A percentile compares a stretch with the other conserved stretches of the same genome.
phyloP scores from a whole-genome alignment of 164 flowering plant species.

The Chloranthus sessilifolius region DNA sequence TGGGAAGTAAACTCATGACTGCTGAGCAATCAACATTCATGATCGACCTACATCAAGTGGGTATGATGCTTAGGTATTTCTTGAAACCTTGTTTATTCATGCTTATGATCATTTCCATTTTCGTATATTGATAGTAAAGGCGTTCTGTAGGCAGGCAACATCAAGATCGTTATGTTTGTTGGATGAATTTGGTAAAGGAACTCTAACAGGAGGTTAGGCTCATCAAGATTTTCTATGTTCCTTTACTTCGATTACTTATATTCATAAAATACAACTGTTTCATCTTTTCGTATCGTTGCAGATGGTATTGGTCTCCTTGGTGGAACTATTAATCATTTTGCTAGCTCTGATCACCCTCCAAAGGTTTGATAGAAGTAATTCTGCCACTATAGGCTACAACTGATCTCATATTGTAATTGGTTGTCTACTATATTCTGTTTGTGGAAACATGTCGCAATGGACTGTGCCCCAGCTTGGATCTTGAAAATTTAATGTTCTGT shows the following conservation, averaged over 20 bases:
- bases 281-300: conserved; percentile 22
- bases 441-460: no score
- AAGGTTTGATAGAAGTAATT: conserved; percentile 45
- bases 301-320: conserved; percentile 98
- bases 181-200: conserved; percentile 99
- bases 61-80: conserved; percentile 85
- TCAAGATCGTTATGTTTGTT: conserved; percentile 74
- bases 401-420: no score
- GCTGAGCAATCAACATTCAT: conserved; percentile 93
- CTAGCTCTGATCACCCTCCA: conserved; percentile 58
- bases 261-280: neutral
- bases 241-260: neutral
- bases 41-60: conserved; percentile 98
- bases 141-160: conserved; percentile 70
- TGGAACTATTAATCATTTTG: conserved; percentile 77
- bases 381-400: neutral
- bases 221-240: conserved; percentile 4
- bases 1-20: conserved; percentile 84
- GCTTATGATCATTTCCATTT: neutral
- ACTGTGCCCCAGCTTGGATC: no score
- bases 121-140: conserved; percentile 5
- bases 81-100: neutral
- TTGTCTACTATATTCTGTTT: no score
- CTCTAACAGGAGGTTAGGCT: conserved; percentile 89
- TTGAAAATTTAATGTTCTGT: no score